phyloP scores from a whole-genome alignment of 306 rosid genomes.

The Prunus davidiana region DNA sequence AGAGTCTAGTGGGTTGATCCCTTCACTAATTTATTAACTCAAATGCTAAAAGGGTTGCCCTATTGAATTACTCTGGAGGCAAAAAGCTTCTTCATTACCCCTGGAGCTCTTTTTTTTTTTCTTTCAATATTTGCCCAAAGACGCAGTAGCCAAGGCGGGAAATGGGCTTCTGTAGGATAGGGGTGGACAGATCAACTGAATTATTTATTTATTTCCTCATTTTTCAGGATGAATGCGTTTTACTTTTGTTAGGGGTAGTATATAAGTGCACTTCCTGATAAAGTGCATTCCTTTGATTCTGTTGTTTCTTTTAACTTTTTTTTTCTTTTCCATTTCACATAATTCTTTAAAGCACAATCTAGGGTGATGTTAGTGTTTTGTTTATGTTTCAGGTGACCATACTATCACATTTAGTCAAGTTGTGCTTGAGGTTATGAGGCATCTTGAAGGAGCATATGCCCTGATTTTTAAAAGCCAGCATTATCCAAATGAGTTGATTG shows the following conservation, averaged over 20 bases:
- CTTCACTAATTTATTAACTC: not conserved
- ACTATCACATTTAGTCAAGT: constrained; percentile 88
- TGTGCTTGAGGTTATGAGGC: constrained; percentile 98
- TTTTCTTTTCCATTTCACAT: not conserved
- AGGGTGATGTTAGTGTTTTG: constrained; percentile 26
- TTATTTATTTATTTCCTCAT: no score
- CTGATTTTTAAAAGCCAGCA: constrained; percentile 89
- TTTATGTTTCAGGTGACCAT: constrained; percentile 61
- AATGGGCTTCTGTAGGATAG: not conserved
- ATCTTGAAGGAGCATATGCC: constrained; percentile 99
- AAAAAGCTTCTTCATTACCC: not conserved
- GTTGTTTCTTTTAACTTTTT: not conserved
- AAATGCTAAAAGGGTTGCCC: not conserved
- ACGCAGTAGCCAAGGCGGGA: not conserved
- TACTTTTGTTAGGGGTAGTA: not conserved
- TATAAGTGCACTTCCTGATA: not conserved
- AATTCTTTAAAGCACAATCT: constrained; percentile 8
- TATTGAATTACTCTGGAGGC: not conserved
- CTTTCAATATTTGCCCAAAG: not conserved
- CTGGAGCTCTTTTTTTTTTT: not conserved
- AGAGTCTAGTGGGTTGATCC: not conserved
- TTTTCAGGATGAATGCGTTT: not conserved
- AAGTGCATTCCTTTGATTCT: not conserved
- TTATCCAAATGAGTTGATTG: constrained; percentile 95
- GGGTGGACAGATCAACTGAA: not conserved